These are phyloP conservation scores for Didymella keratinophila DNA, from an alignment of 2,329 filamentous ascomycete species.

Conservation along the genomic window DNA sequence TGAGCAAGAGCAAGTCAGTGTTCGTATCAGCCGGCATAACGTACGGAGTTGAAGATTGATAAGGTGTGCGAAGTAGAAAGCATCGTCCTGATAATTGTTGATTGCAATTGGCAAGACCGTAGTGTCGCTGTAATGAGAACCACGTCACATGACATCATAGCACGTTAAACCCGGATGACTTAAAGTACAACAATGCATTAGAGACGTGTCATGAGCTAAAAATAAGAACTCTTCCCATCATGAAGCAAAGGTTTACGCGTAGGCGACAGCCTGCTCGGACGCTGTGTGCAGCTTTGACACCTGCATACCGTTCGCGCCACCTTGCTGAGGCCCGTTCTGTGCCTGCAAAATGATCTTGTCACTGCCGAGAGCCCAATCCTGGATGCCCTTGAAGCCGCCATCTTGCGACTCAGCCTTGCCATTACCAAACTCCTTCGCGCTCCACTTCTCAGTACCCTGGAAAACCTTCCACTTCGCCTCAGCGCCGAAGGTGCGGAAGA, in stretches of 20 bases:
- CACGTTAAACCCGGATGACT: too few species aligned
- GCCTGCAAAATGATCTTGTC: constrained; percentile 27
- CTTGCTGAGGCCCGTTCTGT: constrained; percentile 19
- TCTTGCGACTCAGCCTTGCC: constrained; percentile 57
- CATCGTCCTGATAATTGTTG: too few species aligned
- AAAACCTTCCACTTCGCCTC: constrained; percentile 51
- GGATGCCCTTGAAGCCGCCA: constrained; percentile 43
- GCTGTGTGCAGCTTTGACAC: background rate
- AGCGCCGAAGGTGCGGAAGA: constrained; percentile 52
- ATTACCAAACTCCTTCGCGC: constrained; percentile 54
- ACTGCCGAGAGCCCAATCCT: constrained; percentile 45
- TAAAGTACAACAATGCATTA: background rate
- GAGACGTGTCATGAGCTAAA: background rate
- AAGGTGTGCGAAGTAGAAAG: too few species aligned
- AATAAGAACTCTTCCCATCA: background rate
- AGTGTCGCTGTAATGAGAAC: background rate
- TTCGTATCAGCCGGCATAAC: background rate
- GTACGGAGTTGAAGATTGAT: too few species aligned
- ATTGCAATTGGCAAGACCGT: too few species aligned
- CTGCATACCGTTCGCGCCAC: background rate
- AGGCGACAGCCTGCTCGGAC: constrained; percentile 5
- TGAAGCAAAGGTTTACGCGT: background rate
- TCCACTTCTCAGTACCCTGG: constrained; percentile 59
- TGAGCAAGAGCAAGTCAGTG: background rate
- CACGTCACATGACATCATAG: background rate